Conservation (phyloP, 1,284 basidiomycete genomes). For the Moniliophthora roreri region DNA sequence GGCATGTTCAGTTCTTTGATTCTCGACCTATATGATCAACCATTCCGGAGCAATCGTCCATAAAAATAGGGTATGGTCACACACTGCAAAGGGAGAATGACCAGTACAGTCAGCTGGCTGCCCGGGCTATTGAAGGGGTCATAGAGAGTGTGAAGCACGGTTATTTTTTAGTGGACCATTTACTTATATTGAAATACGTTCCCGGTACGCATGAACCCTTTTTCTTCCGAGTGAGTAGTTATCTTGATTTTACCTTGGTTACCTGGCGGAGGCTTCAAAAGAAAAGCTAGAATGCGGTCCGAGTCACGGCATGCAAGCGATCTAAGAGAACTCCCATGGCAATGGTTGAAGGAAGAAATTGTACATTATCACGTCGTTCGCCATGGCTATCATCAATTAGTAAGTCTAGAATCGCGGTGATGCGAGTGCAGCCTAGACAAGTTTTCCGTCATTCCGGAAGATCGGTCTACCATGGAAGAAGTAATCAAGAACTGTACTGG, state of each 20-base stretch:
- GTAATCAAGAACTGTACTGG: background rate
- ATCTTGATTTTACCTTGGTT: background rate
- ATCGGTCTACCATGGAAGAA: background rate
- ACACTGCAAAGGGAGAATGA: background rate
- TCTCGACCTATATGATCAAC: too few species aligned
- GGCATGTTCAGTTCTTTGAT: too few species aligned
- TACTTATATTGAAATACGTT: background rate
- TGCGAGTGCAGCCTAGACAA: background rate
- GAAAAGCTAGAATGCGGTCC: background rate
- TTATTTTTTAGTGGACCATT: background rate
- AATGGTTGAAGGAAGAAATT: background rate
- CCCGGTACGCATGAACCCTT: background rate
- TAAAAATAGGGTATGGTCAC: background rate
- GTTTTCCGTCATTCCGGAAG: background rate
- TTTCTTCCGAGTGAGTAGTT: too few species aligned
- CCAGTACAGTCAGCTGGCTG: background rate
- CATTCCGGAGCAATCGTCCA: background rate
- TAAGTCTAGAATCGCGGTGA: background rate
- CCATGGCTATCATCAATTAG: background rate
- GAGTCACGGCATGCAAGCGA: background rate
- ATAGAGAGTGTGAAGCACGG: background rate
- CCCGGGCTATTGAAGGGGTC: background rate
- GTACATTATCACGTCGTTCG: background rate
- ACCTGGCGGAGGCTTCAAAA: background rate
- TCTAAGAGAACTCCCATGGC: background rate